Evolutionary conservation across 2,329 filamentous ascomycete genomes (phyloP), one percentile per base, ranked within the genome.

Genomic region (Bipolaris bicolor): DNA sequence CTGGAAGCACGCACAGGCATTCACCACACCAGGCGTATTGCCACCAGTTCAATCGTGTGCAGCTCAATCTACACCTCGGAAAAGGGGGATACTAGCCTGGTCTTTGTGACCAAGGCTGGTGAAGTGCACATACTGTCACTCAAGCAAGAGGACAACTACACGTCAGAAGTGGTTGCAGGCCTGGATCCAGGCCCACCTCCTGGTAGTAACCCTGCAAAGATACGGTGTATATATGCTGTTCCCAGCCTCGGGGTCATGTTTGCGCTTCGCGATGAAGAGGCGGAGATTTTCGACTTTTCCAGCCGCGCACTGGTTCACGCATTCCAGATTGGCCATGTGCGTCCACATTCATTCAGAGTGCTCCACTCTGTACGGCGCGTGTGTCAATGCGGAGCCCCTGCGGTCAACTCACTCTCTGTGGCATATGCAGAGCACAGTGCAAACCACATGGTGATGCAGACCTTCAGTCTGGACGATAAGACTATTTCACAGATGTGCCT

Each of bases 391-490:
- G 84, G 82, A 13, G 82, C 81, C 1, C 76, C 82, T 1, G 84
- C 86, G 0, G 75, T 92, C 1, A 80, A 81, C 26, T 87, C 83
- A 13, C 79, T 92, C n/a, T 87, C 84, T 0, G 75, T 92, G 20
- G 84, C 83, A 11, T 91, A 91, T 68, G 81, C 82, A 3, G 83
- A 84, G 57, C 77, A 80, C 3, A 84, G 86, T 18, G 85, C 84
- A 0, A 82, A 84, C 10, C 83, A 88, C 47, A 86, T 88, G 55
- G 80, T 90, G 18, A 78, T 91, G 60, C 86, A 90, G 51, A 88
- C 83, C 0, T 90, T 88, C 66, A 77, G 81, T 0, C 82, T 86
- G 0, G 75, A 81, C 9, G 83, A 85, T 10, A 50, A 80, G 76
- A 34, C 83, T 81, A 66, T 80, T 78, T 49, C 72, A n/a, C 70